These are phyloP conservation scores for Skeletonema costatum DNA, from an alignment of 108 stramenopile species.

Conservation along the genomic window DNA sequence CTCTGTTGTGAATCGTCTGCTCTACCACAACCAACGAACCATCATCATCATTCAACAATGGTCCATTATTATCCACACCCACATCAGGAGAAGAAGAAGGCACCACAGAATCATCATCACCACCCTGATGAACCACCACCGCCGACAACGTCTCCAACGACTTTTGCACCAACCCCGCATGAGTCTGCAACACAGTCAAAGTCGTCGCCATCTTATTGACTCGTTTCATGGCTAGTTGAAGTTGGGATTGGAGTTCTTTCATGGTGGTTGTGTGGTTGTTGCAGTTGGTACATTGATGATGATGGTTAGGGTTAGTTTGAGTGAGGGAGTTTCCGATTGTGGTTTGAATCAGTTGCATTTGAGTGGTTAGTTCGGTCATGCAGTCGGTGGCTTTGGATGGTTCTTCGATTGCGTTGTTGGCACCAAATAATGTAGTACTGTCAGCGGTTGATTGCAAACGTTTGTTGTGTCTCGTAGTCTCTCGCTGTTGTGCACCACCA, in stretches of 20 bases:
- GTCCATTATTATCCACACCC: no score
- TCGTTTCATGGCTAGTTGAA: neutral
- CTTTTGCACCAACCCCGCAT: neutral
- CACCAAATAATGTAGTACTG: no score
- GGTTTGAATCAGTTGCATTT: neutral
- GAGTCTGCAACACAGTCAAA: constrained; percentile 1
- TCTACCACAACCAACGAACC: no score
- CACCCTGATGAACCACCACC: neutral
- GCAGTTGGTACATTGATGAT: neutral
- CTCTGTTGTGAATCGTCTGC: no score
- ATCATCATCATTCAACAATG: no score
- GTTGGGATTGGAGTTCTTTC: neutral
- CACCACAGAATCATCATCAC: neutral
- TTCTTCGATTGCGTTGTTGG: no score
- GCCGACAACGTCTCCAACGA: neutral
- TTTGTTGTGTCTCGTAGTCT: no score
- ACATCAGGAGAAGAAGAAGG: no score
- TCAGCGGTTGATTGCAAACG: no score
- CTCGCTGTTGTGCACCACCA: no score
- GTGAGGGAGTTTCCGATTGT: neutral
- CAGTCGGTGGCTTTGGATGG: no score
- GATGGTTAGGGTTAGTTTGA: neutral
- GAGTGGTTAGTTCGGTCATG: neutral
- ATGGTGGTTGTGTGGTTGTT: neutral
- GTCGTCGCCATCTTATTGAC: neutral